Evolutionary conservation across 2,329 filamentous ascomycete species (phyloP).

Genomic region (Fusarium sp.): DNA sequence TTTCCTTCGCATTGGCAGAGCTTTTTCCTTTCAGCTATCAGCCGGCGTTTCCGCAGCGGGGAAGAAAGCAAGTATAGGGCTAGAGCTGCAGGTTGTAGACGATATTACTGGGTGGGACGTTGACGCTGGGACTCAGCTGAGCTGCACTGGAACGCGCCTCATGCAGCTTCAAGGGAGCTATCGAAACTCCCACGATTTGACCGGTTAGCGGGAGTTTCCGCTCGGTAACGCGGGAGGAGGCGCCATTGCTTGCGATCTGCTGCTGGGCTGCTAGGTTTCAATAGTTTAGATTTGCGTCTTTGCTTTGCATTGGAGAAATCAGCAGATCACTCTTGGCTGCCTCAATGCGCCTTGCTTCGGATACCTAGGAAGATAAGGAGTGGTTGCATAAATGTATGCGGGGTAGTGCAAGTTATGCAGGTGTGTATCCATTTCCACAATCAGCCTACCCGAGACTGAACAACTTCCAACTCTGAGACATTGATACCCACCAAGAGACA

Average conservation of each 20-base stretch:
- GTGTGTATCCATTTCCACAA: background rate
- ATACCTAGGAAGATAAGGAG: background rate
- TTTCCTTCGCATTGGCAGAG: background rate
- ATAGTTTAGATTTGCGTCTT: background rate
- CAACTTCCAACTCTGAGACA: background rate
- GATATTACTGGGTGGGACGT: background rate
- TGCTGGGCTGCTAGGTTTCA: background rate
- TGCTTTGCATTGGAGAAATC: background rate
- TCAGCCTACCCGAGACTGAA: background rate
- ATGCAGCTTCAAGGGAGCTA: background rate
- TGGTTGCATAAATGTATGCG: background rate
- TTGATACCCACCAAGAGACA: background rate
- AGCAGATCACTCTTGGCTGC: background rate
- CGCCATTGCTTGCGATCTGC: background rate
- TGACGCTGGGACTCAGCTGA: background rate
- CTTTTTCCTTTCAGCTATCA: background rate
- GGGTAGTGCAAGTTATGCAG: background rate
- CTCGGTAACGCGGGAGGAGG: background rate
- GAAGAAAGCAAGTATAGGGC: background rate
- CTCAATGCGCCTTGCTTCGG: background rate
- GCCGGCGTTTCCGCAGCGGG: background rate
- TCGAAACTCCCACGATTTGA: background rate
- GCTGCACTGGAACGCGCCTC: background rate
- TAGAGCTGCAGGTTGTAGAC: background rate
- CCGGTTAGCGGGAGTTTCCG: background rate